These are phyloP conservation scores for Cynanchum wilfordii DNA, from an alignment of 257 asterid species.

Conservation along the genomic window DNA sequence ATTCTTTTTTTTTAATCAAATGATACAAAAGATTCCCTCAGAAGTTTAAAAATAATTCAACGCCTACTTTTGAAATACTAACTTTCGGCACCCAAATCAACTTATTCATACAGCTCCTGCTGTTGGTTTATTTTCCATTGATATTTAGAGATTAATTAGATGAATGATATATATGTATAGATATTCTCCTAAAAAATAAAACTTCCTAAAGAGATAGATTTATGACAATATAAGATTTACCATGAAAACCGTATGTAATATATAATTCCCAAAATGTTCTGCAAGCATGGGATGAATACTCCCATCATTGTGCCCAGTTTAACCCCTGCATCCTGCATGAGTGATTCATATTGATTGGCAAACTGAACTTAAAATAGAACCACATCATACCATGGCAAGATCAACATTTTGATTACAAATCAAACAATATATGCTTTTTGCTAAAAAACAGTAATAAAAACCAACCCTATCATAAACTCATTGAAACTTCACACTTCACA, in stretches of 20 bases:
- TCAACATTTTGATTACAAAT: background rate
- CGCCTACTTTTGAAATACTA: background rate
- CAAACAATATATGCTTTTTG: background rate
- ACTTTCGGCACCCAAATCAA: background rate
- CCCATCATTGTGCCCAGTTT: conserved; percentile 98
- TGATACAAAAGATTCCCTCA: background rate
- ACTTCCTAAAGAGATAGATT: background rate
- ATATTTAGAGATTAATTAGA: background rate
- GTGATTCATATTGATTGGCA: conserved; percentile 8
- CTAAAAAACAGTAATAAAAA: background rate
- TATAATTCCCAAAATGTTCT: conserved; percentile 91
- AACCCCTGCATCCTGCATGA: conserved; percentile 55
- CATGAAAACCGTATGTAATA: conserved; percentile 94
- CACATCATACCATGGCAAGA: background rate
- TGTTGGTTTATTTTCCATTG: background rate
- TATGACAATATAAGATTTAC: conserved; percentile 36
- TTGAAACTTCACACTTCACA: background rate
- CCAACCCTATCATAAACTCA: background rate
- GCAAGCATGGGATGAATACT: conserved; percentile 95
- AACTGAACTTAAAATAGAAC: background rate
- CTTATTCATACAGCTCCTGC: background rate
- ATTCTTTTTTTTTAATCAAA: background rate
- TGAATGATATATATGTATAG: background rate
- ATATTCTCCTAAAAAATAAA: background rate
- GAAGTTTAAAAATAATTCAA: background rate